Conservation (phyloP, 73 alveolate genomes). For the Paramecium tetraurelia region DNA sequence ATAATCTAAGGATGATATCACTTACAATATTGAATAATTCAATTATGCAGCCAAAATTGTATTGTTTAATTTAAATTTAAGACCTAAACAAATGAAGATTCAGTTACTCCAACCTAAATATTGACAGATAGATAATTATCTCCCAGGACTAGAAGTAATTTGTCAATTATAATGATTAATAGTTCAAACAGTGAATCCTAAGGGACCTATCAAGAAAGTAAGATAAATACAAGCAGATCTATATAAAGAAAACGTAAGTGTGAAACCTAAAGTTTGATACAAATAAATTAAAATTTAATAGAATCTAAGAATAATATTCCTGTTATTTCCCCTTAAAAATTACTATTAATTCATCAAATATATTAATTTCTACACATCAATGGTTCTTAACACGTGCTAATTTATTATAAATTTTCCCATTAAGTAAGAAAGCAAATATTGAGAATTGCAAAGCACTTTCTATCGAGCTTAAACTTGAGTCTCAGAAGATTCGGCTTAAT, state of each 20-base stretch:
- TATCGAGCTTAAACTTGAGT: background rate
- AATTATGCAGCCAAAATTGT: background rate
- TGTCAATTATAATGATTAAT: background rate
- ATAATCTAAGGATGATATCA: background rate
- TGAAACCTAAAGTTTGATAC: background rate
- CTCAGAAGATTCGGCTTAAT: background rate
- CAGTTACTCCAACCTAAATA: background rate
- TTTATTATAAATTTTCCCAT: background rate
- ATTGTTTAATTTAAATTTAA: background rate
- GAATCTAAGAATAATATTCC: background rate
- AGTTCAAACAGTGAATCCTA: background rate
- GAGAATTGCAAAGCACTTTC: background rate
- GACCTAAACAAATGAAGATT: background rate
- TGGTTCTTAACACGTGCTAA: background rate
- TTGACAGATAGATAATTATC: constrained; percentile 5
- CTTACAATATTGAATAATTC: background rate
- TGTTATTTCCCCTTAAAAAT: background rate
- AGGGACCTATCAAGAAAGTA: background rate
- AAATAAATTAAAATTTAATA: too few relatives aligned
- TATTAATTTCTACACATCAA: background rate
- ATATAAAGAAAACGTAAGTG: background rate
- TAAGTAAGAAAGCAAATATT: background rate
- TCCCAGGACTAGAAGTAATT: background rate
- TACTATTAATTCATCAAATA: too few relatives aligned
- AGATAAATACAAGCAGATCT: background rate